phyloP scores from a whole-genome alignment of 768 basidiomycete species.

The Panaeolus cyanescens region DNA sequence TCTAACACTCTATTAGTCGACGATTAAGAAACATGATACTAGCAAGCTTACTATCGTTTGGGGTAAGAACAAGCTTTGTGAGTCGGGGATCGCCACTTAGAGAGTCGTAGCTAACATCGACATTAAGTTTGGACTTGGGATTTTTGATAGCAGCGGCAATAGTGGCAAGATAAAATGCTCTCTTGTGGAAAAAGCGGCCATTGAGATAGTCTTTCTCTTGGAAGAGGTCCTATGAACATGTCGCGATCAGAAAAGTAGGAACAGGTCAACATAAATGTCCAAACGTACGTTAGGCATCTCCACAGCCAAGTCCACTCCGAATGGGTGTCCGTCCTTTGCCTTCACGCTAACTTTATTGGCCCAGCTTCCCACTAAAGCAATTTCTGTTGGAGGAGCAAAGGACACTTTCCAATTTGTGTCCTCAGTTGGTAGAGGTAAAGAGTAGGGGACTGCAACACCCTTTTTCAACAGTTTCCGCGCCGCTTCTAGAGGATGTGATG shows the following conservation, averaged over 20 bases:
- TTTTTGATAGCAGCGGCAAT: constrained; percentile 63
- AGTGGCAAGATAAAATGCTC: constrained; percentile 85
- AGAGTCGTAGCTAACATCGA: constrained; percentile 65
- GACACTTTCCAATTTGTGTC: constrained; percentile 89
- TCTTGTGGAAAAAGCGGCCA: constrained; percentile 88
- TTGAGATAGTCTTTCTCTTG: constrained; percentile 95
- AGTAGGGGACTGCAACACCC: constrained; percentile 67
- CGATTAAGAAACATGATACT: background rate
- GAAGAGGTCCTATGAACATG: constrained; percentile 62
- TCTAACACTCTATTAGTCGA: constrained; percentile 33
- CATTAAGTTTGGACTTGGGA: constrained; percentile 45
- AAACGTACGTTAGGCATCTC: constrained; percentile 82
- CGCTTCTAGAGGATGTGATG: constrained; percentile 70
- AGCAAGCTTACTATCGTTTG: constrained; percentile 47
- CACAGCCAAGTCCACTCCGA: constrained; percentile 77
- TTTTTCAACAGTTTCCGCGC: constrained; percentile 53
- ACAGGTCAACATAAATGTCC: background rate
- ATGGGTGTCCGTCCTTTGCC: constrained; percentile 62
- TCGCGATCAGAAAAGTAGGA: constrained; percentile 13
- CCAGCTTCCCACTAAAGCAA: constrained; percentile 87
- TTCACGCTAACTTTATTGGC: constrained; percentile 75
- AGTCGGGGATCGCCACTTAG: constrained; percentile 61
- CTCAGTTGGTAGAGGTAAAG: constrained; percentile 67
- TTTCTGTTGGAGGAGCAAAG: constrained; percentile 76
- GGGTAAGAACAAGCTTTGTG: constrained; percentile 63